Evolutionary conservation across 2,329 filamentous ascomycete species (phyloP), one percentile per base, ranked within the genome.

Genomic region (Lanzia echinophila): DNA sequence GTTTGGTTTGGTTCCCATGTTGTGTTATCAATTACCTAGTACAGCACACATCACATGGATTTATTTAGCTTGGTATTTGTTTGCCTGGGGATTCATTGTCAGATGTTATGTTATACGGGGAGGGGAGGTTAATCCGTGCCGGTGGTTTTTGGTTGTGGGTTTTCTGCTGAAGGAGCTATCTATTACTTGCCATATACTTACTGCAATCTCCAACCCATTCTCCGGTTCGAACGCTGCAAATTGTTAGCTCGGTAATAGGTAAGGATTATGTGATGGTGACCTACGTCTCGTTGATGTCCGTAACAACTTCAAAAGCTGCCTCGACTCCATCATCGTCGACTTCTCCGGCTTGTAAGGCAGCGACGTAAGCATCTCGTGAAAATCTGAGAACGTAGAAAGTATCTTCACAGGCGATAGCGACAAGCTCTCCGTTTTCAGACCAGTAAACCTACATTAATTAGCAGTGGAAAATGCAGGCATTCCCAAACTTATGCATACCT

Each of bases 161-260:
- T n/a, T n/a, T n/a, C n/a, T n/a, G n/a, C n/a, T n/a, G n/a, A n/a
- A n/a, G n/a, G n/a, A n/a, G n/a, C n/a, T n/a, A n/a, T n/a, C n/a
- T n/a, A 15, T 34, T 15, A 34, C 10, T 38, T 15, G 17, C 13
- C 15, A 22, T 32, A 31, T 10, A 10, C 22, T 4, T 34, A 24
- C 22, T 47, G 75, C 92, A 96, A 74, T 99, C 94, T 58, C 94
- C 94, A 54, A 99, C 88, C 94, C 94, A 99, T 74, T 95, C 88
- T 63, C 92, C 94, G 19, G 92, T 96, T 60, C 89, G 87, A 49
- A 97, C 90, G 60, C 86, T 89, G 58, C 52, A 19, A 33, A 44
- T 33, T 56, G 54, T 63, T 65, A 69, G 66, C 42, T 50, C 32
- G 3, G 11, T 47, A 24, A 22, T 33, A 7, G n/a, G 4, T 1